phyloP scores from a whole-genome alignment of 140 eudicot species.

The Anethum foeniculum region DNA sequence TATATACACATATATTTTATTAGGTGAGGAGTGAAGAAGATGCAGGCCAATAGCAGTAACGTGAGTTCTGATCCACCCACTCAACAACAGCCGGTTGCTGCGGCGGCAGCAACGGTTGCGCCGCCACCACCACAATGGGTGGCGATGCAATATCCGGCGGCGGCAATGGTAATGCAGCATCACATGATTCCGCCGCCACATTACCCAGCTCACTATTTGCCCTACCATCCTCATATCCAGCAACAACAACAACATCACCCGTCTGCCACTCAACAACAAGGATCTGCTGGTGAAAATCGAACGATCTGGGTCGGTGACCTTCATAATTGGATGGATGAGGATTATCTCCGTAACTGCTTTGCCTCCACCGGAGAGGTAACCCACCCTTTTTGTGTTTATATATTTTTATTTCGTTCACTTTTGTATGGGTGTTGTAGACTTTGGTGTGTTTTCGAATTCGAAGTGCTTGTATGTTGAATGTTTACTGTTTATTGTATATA shows the following conservation, averaged over 20 bases:
- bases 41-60: conserved; percentile 13
- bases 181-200: conserved; percentile 87
- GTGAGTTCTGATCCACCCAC: conserved; percentile 10
- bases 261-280: conserved; percentile 14
- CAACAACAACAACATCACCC: conserved; percentile 21
- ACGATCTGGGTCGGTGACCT: conserved; percentile 97
- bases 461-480: not conserved
- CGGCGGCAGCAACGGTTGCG: not conserved
- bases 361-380: conserved; percentile 72
- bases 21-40: conserved; percentile 5
- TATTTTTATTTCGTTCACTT: not conserved
- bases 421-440: not conserved
- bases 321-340: conserved; percentile 94
- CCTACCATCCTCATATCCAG: conserved; percentile 51
- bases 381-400: not conserved
- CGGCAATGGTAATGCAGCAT: conserved; percentile 87
- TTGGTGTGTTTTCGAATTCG: not conserved
- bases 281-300: conserved; percentile 57
- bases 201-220: conserved; percentile 64
- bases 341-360: conserved; percentile 71
- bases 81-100: conserved; percentile 24
- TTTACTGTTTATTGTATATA: not conserved
- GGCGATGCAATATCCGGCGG: conserved; percentile 84
- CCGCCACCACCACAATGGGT: conserved; percentile 43
- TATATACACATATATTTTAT: not conserved